These are phyloP conservation scores for Tanacetum coccineum DNA, from an alignment of 129 eudicot species.

Conservation along the genomic window DNA sequence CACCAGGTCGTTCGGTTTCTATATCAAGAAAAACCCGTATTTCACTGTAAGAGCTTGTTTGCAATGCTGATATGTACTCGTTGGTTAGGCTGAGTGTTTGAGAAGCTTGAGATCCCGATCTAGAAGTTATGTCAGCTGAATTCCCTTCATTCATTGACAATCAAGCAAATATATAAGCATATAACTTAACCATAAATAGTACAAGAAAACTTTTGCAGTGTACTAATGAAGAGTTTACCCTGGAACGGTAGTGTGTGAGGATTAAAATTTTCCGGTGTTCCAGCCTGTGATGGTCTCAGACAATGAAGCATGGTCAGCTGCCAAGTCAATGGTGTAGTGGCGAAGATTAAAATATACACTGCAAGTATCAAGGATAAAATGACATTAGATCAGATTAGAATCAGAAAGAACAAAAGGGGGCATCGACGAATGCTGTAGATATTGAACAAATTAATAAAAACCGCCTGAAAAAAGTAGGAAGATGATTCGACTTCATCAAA, in stretches of 20 bases:
- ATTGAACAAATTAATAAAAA: too few relatives aligned
- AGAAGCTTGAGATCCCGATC: slow-evolving; percentile 60
- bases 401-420: too few relatives aligned
- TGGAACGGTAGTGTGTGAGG: slow-evolving; percentile 36
- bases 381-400: too few relatives aligned
- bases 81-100: slow-evolving; percentile 58
- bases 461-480: too few relatives aligned
- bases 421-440: too few relatives aligned
- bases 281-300: slow-evolving; percentile 37
- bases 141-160: slow-evolving; percentile 33
- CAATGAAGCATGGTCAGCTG: slow-evolving; percentile 51
- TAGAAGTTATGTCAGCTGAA: slow-evolving; percentile 51
- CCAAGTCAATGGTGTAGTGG: background rate
- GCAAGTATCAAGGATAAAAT: too few relatives aligned
- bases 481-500: too few relatives aligned
- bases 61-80: slow-evolving; percentile 61
- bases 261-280: slow-evolving; percentile 27
- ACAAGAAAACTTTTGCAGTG: background rate
- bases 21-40: slow-evolving; percentile 50
- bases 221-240: slow-evolving; percentile 27
- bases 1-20: slow-evolving; percentile 41
- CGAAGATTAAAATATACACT: too few relatives aligned
- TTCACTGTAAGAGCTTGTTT: slow-evolving; percentile 72
- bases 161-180: slow-evolving; percentile 1
- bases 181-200: slow-evolving; percentile 7